Evolutionary conservation across 148 eudicot species (phyloP).

Genomic region (Amaranthus cruentus): DNA sequence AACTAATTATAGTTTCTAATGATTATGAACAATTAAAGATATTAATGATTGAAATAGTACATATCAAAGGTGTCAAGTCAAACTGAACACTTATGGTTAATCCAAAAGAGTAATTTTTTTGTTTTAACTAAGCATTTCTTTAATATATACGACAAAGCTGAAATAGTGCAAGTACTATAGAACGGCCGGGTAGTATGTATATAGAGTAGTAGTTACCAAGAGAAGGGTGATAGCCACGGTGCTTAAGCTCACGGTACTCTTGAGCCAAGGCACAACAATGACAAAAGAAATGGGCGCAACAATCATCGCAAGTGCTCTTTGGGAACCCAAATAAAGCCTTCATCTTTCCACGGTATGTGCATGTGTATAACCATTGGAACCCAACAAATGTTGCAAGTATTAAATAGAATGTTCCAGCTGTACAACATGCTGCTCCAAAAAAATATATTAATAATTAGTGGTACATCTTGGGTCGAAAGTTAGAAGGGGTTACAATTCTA

Average conservation of each 20-base stretch:
- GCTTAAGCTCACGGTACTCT: constrained; percentile 40
- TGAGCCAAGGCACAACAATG: constrained; percentile 37
- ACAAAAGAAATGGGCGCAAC: constrained; percentile 33
- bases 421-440: constrained; percentile 29
- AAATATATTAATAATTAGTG: neutral
- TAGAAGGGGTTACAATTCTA: too few species aligned
- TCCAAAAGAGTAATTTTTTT: neutral
- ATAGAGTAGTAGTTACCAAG: constrained; percentile 22
- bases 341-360: constrained; percentile 32
- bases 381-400: constrained; percentile 5
- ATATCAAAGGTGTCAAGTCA: too few species aligned
- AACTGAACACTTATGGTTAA: neutral
- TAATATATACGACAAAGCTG: too few species aligned
- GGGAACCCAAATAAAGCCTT: constrained; percentile 30
- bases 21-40: too few species aligned
- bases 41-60: too few species aligned
- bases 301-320: constrained; percentile 22
- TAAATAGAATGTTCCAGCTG: constrained; percentile 26
- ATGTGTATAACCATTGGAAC: constrained; percentile 28
- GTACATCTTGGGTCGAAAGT: too few species aligned
- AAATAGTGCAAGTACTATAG: neutral
- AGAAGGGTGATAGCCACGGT: constrained; percentile 29
- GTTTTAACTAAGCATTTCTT: neutral
- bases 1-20: too few species aligned
- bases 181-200: neutral